phyloP scores from a whole-genome alignment of 306 rosid species.

The Cicer yamashitae region DNA sequence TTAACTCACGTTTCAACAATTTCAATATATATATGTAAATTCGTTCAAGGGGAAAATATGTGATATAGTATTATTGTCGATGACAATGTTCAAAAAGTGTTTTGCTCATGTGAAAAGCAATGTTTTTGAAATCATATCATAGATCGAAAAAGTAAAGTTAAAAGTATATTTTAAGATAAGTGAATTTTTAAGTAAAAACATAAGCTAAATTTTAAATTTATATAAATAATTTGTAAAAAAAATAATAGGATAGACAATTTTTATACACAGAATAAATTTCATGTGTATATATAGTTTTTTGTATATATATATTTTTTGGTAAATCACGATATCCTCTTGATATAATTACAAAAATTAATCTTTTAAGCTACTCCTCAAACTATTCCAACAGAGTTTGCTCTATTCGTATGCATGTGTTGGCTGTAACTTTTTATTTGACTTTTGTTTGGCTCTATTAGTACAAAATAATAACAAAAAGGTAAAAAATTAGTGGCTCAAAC shows the following conservation, averaged over 20 bases:
- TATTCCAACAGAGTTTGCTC: too few species aligned
- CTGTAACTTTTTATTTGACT: too few species aligned
- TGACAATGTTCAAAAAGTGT: not conserved
- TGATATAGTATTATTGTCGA: not conserved
- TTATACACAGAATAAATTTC: too few species aligned
- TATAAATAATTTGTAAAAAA: not conserved
- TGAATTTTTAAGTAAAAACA: not conserved
- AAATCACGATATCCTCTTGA: too few species aligned
- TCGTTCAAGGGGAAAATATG: conserved; percentile 13
- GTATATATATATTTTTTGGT: too few species aligned
- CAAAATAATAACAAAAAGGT: not conserved
- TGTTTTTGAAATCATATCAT: not conserved
- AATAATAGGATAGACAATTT: too few species aligned
- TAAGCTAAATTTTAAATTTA: not conserved
- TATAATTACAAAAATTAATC: too few species aligned
- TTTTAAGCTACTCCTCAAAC: too few species aligned
- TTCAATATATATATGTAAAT: conserved; percentile 16
- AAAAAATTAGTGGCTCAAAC: not conserved
- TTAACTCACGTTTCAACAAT: not conserved
- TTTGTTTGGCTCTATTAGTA: too few species aligned
- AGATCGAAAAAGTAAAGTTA: not conserved
- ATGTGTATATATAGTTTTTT: too few species aligned
- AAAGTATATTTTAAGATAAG: not conserved
- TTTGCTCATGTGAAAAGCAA: not conserved
- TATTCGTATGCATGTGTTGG: too few species aligned